Evolutionary conservation across 805 yeast genomes (phyloP), one percentile per base, ranked within the genome.

Genomic region (Candida morakotiae): DNA sequence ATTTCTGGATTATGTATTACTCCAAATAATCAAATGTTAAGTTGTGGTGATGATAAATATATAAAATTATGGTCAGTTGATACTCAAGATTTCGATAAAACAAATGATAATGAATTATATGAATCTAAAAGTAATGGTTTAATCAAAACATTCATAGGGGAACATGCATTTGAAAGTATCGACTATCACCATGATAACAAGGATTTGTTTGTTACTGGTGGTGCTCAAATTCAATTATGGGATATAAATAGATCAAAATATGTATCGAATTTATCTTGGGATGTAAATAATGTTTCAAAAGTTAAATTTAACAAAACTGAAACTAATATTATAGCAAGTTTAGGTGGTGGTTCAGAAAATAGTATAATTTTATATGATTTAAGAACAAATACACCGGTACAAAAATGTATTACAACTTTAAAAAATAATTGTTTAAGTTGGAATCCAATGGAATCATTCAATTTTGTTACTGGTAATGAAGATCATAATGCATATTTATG

Each of bases 391-490:
- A 75, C 95, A 2, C 96, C 98, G 10, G 79, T 94, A 4, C 98
- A 94, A 61, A 91, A 89, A 58, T 77, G 91, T 41, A 84, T 83
- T 32, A 85, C 93, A 19, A 67, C 79, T 14, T 70, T 93, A 74
- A 74, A 94, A 51, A 85, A 89, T 14, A 93, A 93, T 60, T 72
- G 91, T 32, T 71, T 93, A 18, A 74, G 88, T 39, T 93, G 98
- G 98, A 93, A 93, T 62, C 99, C 99, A 4, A 86, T 93, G 83
- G 98, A 93, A 61, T 95, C 98, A 1, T 93, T 77, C 64, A 80
- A 84, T 55, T 91, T 93, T 65, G 97, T 89, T 13, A 79, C 86
- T 28, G 98, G 87, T 2, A 79, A 79, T 54, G 99, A 93, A 63
- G 98, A 93, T 66, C 97, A 91, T 61, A 93, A 93, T 58, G 81